Base-by-base conservation (phyloP, 179 eudicot species). In the Spergularia azorica region DNA sequence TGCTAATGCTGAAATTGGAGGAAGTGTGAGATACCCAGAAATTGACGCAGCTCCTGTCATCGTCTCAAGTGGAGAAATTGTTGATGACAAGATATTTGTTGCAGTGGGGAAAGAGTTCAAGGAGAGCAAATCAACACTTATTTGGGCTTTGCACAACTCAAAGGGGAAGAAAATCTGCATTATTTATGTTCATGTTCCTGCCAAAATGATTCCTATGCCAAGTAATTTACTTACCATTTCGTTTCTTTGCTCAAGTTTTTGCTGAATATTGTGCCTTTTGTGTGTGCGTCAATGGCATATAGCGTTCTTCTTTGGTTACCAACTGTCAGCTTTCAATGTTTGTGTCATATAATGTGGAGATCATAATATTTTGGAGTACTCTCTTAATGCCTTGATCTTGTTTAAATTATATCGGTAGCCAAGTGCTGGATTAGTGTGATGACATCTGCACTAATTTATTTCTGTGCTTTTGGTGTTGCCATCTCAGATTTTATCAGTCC, bases 101-200 rank as follows among this genome's bases (percentile, higher is more conserved):
- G 93, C 97, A n/a, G 90, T 93, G 17, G 91, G 97, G 57, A 90
- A 82, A 79, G 90, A 88, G 0, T 38, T 86, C 67, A 93, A 84
- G 70, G 88, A 89, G 71, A 82, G 79, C 69, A 88, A 89, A 69
- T 86, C 77, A 18, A 78, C 82, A 74, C 71, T 95, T 70, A 38
- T 12, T 36, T 95, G 99, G 99, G 94, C 97, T 58, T 66, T 95
- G 82, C 89, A 86, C 16, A 88, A 89, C 39, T 88, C 84, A 0
- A 79, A 79, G 67, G 97, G 95, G 76, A 90, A 76, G 86, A 83
- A 72, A 66, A 87, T 93, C 68, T 89, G 93, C 79, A 83, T 95
- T 41, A 71, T 88, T 74, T 89, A 95, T 85, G 91, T 95, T 87
- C 97, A 91, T 81, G 85, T 88, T 58, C 95, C 97, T 43, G 90